Evolutionary conservation across 1,139 yeast genomes (phyloP).

Genomic region (Geotrichum restrictum): DNA sequence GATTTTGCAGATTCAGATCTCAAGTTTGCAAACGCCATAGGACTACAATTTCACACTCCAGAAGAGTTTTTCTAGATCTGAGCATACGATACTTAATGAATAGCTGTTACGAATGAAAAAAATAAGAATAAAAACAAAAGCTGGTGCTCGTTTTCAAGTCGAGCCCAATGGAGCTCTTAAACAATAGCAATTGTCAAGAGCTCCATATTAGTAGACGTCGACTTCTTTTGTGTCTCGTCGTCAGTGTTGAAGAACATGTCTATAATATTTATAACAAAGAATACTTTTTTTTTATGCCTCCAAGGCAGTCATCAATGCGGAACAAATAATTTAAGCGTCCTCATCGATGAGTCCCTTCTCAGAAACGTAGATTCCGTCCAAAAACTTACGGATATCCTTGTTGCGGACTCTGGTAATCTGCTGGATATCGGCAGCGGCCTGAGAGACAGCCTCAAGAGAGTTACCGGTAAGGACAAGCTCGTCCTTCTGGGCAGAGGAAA

Average conservation of each 20-base stretch:
- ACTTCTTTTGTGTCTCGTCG: neutral
- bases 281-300: slow-evolving; percentile 11
- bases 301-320: neutral
- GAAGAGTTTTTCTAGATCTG: slow-evolving; percentile 51
- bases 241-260: neutral
- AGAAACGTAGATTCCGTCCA: slow-evolving; percentile 99
- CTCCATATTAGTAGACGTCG: neutral
- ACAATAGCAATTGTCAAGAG: neutral
- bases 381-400: slow-evolving; percentile 99
- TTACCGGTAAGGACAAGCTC: slow-evolving; percentile 90
- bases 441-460: slow-evolving; percentile 97
- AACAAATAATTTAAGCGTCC: slow-evolving; percentile 45
- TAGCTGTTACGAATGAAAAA: neutral
- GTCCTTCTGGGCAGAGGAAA: slow-evolving; percentile 85
- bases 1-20: slow-evolving; percentile 81
- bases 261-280: slow-evolving; percentile 15
- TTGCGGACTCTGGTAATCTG: slow-evolving; percentile 98
- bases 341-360: slow-evolving; percentile 85
- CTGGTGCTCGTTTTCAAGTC: slow-evolving; percentile 22
- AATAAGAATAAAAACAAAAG: slow-evolving; percentile 7
- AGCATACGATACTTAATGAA: neutral
- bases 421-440: slow-evolving; percentile 97
- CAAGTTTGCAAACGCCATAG: slow-evolving; percentile 57
- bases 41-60: slow-evolving; percentile 59
- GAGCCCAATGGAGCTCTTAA: slow-evolving; percentile 12